A percentile compares a stretch with the other conserved stretches of the same genome.
Conservation (phyloP, 2,329 filamentous ascomycete species). For the Neoascochyta sp. region DNA sequence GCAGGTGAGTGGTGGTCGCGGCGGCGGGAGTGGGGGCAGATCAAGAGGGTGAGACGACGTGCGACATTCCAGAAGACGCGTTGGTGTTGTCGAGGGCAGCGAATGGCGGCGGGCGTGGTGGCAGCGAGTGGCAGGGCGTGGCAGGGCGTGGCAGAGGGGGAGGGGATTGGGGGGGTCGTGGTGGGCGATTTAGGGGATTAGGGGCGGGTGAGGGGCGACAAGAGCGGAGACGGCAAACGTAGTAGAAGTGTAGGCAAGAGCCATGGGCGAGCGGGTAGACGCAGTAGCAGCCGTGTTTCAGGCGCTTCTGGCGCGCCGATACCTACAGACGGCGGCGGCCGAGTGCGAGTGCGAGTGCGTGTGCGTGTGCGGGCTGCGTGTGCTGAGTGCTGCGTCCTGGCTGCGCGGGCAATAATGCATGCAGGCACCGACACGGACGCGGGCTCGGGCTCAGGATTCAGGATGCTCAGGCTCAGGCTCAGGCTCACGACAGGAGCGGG, state of each 20-base stretch:
- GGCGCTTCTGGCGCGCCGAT: slow-evolving; percentile 7
- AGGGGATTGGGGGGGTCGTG: background rate
- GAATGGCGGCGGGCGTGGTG: slow-evolving; percentile 1
- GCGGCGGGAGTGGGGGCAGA: slow-evolving; percentile 13
- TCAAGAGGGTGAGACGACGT: slow-evolving; percentile 12
- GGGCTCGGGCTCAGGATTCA: too few relatives aligned
- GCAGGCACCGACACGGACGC: too few relatives aligned
- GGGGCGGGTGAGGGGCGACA: slow-evolving; percentile 6
- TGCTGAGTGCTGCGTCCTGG: too few relatives aligned
- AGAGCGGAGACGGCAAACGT: slow-evolving; percentile 8
- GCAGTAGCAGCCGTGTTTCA: slow-evolving; percentile 27
- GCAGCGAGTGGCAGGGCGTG: slow-evolving; percentile 1
- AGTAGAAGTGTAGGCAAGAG: slow-evolving; percentile 14
- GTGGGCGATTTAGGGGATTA: background rate
- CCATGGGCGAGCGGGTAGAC: slow-evolving; percentile 17
- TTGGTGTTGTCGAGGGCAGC: slow-evolving; percentile 3
- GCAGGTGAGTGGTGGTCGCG: slow-evolving; percentile 9
- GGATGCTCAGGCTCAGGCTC: too few relatives aligned
- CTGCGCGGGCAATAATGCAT: too few relatives aligned
- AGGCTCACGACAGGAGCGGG: too few relatives aligned
- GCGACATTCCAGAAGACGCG: slow-evolving; percentile 31
- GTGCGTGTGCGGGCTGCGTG: too few relatives aligned
- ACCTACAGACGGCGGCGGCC: too few relatives aligned
- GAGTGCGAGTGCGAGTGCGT: too few relatives aligned
- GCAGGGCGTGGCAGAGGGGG: too few relatives aligned